Conservation (phyloP, 345 rosid genomes). For the Corchorus olitorius region DNA sequence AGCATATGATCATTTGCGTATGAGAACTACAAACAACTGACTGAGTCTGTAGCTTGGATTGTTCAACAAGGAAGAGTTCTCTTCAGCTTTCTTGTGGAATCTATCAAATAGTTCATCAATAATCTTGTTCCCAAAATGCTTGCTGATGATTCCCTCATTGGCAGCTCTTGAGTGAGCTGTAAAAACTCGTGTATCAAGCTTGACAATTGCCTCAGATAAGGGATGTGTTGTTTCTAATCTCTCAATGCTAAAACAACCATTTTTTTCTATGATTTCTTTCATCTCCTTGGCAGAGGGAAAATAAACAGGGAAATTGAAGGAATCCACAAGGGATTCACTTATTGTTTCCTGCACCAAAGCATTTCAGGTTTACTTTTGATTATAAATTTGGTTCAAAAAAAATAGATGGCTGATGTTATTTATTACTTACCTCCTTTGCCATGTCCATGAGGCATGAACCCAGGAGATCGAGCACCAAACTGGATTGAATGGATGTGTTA, state of each 20-base stretch:
- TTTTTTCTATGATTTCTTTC: slow-evolving; percentile 16
- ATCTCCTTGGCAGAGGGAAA: slow-evolving; percentile 21
- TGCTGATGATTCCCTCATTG: slow-evolving; percentile 22
- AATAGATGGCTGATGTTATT: too few species aligned
- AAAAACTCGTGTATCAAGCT: not conserved
- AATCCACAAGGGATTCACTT: slow-evolving; percentile 35
- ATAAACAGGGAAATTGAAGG: slow-evolving; percentile 45
- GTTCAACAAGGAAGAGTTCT: not conserved
- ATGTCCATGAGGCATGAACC: slow-evolving; percentile 30
- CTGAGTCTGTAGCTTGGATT: not conserved
- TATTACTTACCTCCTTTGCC: slow-evolving; percentile 26
- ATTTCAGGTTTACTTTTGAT: not conserved
- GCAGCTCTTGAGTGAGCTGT: slow-evolving; percentile 17
- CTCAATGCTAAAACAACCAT: slow-evolving; percentile 33
- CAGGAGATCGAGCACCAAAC: slow-evolving; percentile 32
- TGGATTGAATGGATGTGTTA: slow-evolving; percentile 11
- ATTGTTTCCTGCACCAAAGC: slow-evolving; percentile 28
- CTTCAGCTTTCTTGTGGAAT: not conserved
- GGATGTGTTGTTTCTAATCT: slow-evolving; percentile 11
- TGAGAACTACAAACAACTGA: not conserved
- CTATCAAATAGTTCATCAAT: slow-evolving; percentile 28
- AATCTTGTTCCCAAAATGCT: slow-evolving; percentile 33
- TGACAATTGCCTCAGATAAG: not conserved
- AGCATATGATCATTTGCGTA: not conserved
- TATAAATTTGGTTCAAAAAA: not conserved